Evolutionary conservation across 2,329 filamentous ascomycete genomes (phyloP), one percentile per base, ranked within the genome.

Genomic region (Acrocalymma vagum): DNA sequence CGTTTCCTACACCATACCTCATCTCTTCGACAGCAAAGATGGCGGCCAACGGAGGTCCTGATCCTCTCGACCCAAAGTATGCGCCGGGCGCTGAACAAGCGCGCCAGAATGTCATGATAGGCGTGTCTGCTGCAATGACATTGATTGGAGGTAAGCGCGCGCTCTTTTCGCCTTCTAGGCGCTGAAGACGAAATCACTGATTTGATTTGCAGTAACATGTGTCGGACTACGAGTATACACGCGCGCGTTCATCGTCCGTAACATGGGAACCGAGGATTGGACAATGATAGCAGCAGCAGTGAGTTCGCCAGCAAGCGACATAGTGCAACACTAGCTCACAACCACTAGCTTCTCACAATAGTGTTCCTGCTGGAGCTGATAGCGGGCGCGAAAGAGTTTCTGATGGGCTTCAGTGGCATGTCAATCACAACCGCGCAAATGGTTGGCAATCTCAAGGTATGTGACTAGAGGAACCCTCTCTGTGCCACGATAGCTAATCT

Each of bases 211-310:
- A 60, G 52, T 52, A 33, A 38, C 47, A 3, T 53, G 43, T 24
- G 51, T 63, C 14, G 51, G 26, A 11, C 38, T 63, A 17, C 52
- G 58, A 24, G 25, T 61, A 9, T 53, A 57, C 38, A 63, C 59
- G 15, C 53, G 59, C 21, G 51, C 46, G n/a, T 51, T 37, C 28
- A 48, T 63, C 16, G 51, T 61, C 6, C 38, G 53, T 3, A 61
- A 54, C n/a, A 55, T 63, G 36, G 54, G 55, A n/a, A 29, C 41
- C 1, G 62, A 63, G 18, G 62, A 65, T 30, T 63, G 57, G 57
- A 56, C 53, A 8, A 63, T 61, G 40, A 45, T 63, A 6, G 37
- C 39, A 4, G 53, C 58, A 5, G 45, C 59, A 18, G 52, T 63
- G 44, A 29, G 54, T 54, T 26, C 9, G 5, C 10, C 13, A 10